These are phyloP conservation scores for Pythium oligandrum DNA, from an alignment of 352 stramenopile species.

Conservation along the genomic window DNA sequence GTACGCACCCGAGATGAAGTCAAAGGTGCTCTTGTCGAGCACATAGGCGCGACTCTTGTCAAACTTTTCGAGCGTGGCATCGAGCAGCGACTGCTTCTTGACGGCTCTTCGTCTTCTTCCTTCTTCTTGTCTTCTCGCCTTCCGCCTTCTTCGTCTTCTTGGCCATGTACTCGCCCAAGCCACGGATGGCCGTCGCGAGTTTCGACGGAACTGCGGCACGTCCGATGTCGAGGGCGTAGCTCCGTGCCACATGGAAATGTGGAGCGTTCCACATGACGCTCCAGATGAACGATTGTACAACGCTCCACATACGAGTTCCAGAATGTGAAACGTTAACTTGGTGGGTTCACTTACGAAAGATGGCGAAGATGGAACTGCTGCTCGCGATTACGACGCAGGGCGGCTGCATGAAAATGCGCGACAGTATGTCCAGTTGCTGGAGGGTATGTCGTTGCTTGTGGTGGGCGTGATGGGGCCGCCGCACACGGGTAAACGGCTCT, in stretches of 20 bases:
- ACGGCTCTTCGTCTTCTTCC: constrained; percentile 4
- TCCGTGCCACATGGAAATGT: no score
- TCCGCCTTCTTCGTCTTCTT: constrained; percentile 18
- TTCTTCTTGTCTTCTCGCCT: constrained; percentile 15
- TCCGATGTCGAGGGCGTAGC: constrained; percentile 94
- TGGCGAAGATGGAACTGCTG: no score
- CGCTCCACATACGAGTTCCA: no score
- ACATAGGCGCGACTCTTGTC: constrained; percentile 92
- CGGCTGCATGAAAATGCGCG: constrained; percentile 16
- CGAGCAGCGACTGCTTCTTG: constrained; percentile 55
- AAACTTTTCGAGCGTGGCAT: constrained; percentile 89
- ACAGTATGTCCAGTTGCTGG: constrained; percentile 16
- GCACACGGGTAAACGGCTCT: constrained; percentile 35
- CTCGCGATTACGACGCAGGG: constrained; percentile 73
- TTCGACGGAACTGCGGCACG: constrained; percentile 72
- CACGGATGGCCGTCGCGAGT: constrained; percentile 48
- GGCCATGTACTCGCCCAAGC: constrained; percentile 31
- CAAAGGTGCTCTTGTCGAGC: constrained; percentile 95
- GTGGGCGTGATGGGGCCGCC: constrained; percentile 36
- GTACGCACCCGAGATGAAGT: constrained; percentile 88
- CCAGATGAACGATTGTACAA: no score
- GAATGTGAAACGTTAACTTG: no score
- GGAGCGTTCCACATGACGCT: no score
- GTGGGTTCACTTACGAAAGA: no score
- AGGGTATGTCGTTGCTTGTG: constrained; percentile 22